phyloP scores from a whole-genome alignment of 768 basidiomycete species.

The Pluteus cervinus region DNA sequence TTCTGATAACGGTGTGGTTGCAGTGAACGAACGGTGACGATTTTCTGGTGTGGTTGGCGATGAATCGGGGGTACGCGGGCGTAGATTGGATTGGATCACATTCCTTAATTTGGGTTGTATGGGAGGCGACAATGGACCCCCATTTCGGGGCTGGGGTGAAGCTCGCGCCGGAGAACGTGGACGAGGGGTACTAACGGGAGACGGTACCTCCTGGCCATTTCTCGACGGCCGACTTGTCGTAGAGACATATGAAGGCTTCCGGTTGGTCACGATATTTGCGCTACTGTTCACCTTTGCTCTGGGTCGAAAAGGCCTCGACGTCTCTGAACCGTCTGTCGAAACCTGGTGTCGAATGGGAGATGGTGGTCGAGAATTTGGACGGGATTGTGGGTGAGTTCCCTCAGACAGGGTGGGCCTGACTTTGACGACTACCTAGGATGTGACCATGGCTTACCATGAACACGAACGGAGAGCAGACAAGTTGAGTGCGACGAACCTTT shows the following conservation, averaged over 20 bases:
- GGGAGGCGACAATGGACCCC: slow-evolving; percentile 27
- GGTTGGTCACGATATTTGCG: slow-evolving; percentile 37
- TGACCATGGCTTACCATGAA: too few relatives aligned
- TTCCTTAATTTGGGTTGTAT: slow-evolving; percentile 19
- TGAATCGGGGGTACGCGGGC: slow-evolving; percentile 26
- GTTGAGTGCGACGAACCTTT: too few relatives aligned
- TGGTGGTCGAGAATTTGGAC: slow-evolving; percentile 34
- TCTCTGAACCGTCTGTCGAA: slow-evolving; percentile 14
- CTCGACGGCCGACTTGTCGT: neutral
- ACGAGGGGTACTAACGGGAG: slow-evolving; percentile 20
- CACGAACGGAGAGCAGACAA: too few relatives aligned
- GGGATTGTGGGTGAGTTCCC: slow-evolving; percentile 22
- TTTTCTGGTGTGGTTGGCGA: slow-evolving; percentile 27
- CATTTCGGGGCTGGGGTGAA: slow-evolving; percentile 28
- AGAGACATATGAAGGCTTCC: slow-evolving; percentile 18
- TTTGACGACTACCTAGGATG: too few relatives aligned
- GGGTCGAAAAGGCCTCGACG: slow-evolving; percentile 29
- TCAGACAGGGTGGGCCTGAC: slow-evolving; percentile 41
- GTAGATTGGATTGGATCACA: slow-evolving; percentile 17
- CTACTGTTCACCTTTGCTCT: slow-evolving; percentile 60
- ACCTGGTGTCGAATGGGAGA: slow-evolving; percentile 31
- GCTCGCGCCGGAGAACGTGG: slow-evolving; percentile 38
- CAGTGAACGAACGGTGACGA: slow-evolving; percentile 21
- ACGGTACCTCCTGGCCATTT: neutral
- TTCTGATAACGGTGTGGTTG: slow-evolving; percentile 14